phyloP scores from a whole-genome alignment of 148 eudicot genomes.

The Diospyros kaki region DNA sequence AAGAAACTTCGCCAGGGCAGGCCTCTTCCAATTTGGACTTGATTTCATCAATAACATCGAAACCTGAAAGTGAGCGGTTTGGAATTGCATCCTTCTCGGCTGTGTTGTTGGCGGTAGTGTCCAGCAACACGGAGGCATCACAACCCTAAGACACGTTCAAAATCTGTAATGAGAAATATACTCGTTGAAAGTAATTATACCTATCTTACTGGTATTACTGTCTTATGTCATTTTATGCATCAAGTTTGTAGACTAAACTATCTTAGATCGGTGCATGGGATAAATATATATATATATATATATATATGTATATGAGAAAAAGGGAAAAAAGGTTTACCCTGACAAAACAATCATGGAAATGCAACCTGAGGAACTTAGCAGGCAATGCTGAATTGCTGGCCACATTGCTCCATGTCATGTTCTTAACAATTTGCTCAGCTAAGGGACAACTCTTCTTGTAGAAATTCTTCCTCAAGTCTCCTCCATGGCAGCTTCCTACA shows the following conservation, averaged over 20 bases:
- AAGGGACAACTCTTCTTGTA: constrained; percentile 16
- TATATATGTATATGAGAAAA: no score
- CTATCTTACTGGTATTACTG: no score
- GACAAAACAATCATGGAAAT: constrained; percentile 39
- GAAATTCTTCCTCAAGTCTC: no score
- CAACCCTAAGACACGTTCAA: constrained; percentile 21
- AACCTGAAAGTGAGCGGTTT: constrained; percentile 23
- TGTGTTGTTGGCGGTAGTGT: constrained; percentile 6
- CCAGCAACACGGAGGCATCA: constrained; percentile 29
- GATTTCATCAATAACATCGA: constrained; percentile 26
- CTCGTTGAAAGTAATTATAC: background rate
- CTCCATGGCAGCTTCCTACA: no score
- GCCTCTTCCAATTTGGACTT: constrained; percentile 23
- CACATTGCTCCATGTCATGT: constrained; percentile 21
- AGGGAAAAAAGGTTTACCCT: constrained; percentile 8
- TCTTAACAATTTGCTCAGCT: constrained; percentile 20
- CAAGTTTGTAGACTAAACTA: background rate
- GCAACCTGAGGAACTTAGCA: constrained; percentile 33
- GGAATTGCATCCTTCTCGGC: constrained; percentile 26
- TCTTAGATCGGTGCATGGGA: background rate
- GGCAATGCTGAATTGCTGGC: constrained; percentile 16
- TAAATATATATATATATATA: no score
- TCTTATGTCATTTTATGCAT: no score
- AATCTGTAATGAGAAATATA: background rate
- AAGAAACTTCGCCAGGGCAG: constrained; percentile 26